Evolutionary conservation across 768 basidiomycete genomes (phyloP).

Genomic region (Piloderma croceum): DNA sequence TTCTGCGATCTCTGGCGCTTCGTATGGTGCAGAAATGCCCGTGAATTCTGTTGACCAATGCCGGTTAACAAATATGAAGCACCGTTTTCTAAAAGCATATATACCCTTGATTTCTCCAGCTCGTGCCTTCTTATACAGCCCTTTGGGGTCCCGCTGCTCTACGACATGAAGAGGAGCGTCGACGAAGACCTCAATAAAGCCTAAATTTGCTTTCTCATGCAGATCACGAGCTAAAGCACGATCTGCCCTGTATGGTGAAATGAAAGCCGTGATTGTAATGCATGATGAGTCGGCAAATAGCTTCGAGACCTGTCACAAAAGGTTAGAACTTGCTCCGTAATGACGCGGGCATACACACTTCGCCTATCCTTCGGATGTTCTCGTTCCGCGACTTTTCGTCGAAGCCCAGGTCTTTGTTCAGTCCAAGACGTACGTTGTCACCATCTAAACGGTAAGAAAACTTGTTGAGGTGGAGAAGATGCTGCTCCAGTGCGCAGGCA

Average conservation of each 20-base stretch:
- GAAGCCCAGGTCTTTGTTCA: constrained; percentile 96
- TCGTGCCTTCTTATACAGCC: constrained; percentile 93
- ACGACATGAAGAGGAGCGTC: constrained; percentile 87
- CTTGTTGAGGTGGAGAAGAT: constrained; percentile 79
- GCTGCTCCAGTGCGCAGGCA: constrained; percentile 94
- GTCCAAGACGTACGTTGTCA: constrained; percentile 90
- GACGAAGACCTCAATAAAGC: constrained; percentile 91
- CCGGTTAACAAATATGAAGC: too few species aligned
- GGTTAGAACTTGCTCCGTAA: constrained; percentile 6
- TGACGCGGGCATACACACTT: constrained; percentile 46
- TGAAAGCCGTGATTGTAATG: constrained; percentile 91
- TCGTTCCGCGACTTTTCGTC: constrained; percentile 88
- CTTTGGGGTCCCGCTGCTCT: constrained; percentile 94
- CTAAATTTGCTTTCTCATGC: constrained; percentile 65
- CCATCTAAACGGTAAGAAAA: constrained; percentile 93
- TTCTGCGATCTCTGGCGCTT: constrained; percentile 79
- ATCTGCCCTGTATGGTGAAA: constrained; percentile 94
- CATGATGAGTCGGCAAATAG: constrained; percentile 87
- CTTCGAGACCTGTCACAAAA: constrained; percentile 75
- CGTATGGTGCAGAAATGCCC: constrained; percentile 95
- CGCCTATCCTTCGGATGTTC: constrained; percentile 95
- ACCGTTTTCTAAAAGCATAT: constrained; percentile 12
- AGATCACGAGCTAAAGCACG: constrained; percentile 76
- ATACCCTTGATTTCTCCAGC: constrained; percentile 93
- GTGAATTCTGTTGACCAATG: constrained; percentile 80